Evolutionary conservation across 805 yeast species (phyloP), one percentile per base, ranked within the genome.

Genomic region (Ogataea degrootiae): DNA sequence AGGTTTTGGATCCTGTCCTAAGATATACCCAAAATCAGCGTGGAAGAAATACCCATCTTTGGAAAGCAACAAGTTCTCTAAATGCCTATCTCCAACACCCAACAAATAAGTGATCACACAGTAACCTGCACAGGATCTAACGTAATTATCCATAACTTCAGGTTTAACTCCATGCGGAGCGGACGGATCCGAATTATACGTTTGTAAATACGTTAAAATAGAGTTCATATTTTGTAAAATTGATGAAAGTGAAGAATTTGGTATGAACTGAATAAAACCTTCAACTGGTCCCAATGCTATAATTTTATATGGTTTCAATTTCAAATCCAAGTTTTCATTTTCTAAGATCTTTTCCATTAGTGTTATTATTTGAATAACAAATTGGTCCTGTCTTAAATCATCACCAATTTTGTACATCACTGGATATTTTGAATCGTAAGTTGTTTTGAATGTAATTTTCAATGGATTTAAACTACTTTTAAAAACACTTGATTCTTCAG

Each of bases 1-100:
- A 14, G 98, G 98, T 64, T 94, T 94, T 2, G 99, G 99, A 65
- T 94, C 99, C 45, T 91, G 83, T 0, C 99, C 99, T 46, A 94
- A 70, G 43, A 94, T 92, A 60, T 94, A 94, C 1, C 99, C 99
- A 66, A 88, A 94, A 67, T 94, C 99, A 1, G 96, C 97, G 67
- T 94, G 99, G 79, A 96, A 92, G 63, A 94, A 94, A 57, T 82
- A 87, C 2, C 95, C 84, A 76, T 92, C 85, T 52, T 70, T 52
- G 82, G 89, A 44, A 83, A 86, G 36, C 40, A 94, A 72, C 53
- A 94, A 69, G 60, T 94, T 94, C 61, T 94, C 99, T 53, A 94
- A 72, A 70, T 94, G 99, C 48, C 99, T 77, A 67, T 94, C 99
- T 15, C 99, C 99, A 8, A 94, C 97, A 6, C 99, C 99, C 14